Base-by-base conservation (phyloP, 129 eudicot genomes). In the Flaveria trinervia region DNA sequence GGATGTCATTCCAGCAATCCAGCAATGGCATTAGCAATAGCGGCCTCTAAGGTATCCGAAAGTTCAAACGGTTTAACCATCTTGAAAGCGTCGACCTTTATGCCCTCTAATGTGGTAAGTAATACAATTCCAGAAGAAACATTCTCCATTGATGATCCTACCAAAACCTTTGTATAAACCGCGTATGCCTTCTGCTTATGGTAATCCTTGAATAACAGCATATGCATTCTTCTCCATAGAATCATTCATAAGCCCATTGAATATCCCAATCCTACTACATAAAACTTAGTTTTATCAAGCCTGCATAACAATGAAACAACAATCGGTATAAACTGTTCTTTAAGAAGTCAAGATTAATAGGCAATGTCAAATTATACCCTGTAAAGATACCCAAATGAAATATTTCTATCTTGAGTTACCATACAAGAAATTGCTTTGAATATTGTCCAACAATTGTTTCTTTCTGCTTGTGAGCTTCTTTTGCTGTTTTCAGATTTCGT, bases 211-310 rank as follows among this genome's bases (percentile, higher is more conserved):
- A 36, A 85, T 78, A 64, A 95, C 99, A 20, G 90, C 89, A 78
- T 84, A 81, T 5, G 96, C 99, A 85, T 66, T 89, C 85, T 79
- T 88, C 54, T 95, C 97, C 10, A 81, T 84, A n/a, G 93, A 74
- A 30, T 88, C 90, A 68, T 83, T 92, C 1, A 97, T 95, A 59
- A 91, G 81, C 23, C 91, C 97, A 9, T 93, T 78, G 70, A 94
- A 94, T 45, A 94, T 83, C 56, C 99, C 99, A 54, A 96, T 76
- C 99, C 97, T 64, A 87, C 97, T 23, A 89, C 93, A 61, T 91
- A 94, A 79, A 94, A 94, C 82, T 89, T 94, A n/a, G 90, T 94
- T 76, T 94, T 94, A 79, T 94, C 97, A 80, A 94, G 99, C 96
- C 99, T 94, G 89, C 87, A 87, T 3, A 65, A 72, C 59, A 80